These are phyloP conservation scores for Tetragonia tetragonoides DNA, from an alignment of 148 eudicot genomes.

Conservation along the genomic window DNA sequence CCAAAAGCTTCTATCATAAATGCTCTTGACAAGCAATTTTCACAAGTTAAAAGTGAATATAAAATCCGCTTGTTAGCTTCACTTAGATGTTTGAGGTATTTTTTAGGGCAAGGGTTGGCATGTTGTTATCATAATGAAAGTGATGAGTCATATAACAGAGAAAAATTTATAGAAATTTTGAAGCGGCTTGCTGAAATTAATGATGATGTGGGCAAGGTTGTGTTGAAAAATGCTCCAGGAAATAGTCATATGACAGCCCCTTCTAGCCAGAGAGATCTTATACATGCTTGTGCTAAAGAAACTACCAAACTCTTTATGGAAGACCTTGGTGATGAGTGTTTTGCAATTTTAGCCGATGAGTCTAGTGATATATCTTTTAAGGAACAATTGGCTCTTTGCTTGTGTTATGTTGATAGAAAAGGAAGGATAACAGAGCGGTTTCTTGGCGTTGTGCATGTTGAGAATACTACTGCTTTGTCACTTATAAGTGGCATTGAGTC, in stretches of 20 bases:
- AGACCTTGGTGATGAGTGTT: too few relatives aligned
- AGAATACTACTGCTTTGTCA: background rate
- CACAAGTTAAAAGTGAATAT: background rate
- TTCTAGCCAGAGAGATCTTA: background rate
- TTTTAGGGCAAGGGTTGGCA: background rate
- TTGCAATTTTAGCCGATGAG: background rate
- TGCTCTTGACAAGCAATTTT: background rate
- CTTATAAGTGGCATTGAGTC: background rate
- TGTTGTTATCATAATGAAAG: background rate
- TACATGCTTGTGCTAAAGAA: background rate
- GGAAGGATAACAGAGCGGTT: background rate
- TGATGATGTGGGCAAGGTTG: background rate
- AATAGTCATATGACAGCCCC: background rate
- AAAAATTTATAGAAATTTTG: background rate
- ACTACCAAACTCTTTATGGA: background rate
- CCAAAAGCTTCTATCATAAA: background rate
- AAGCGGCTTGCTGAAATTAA: background rate
- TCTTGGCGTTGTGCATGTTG: conserved; percentile 10
- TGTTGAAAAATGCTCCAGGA: background rate
- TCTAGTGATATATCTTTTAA: background rate
- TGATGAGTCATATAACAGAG: background rate
- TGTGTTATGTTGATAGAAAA: background rate
- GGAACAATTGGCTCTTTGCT: background rate
- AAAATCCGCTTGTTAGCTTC: background rate
- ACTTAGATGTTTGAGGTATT: background rate